Base-by-base conservation (phyloP, 164 flowering plant species). In the Vitis labrusca region DNA sequence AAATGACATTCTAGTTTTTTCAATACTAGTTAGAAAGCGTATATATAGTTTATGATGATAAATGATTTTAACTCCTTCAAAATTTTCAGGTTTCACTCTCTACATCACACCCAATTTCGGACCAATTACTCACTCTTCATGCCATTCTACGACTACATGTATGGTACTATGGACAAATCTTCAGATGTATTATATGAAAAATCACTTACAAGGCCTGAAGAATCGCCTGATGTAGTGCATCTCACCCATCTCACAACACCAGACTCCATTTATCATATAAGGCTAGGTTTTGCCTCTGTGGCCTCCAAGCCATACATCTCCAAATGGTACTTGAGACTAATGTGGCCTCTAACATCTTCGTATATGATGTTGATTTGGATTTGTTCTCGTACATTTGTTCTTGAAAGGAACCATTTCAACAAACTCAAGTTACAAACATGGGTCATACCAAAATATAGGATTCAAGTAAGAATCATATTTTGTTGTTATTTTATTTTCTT, bases 71-170 rank as follows among this genome's bases (percentile, higher is more conserved):
- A 37, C 6, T 37, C 5, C 44, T 37, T 37, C 27, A 23, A 23
- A 23, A 23, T 0, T 3, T 37, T 37, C 73, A 80, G 81, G 72
- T 80, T 72, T n/a, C 83, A 80, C 66, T 77, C 81, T 1, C 16
- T 80, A 13, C 83, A 80, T 27, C 83, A 80, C 65, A 80, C 79
- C 2, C 74, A 77, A 9, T 80, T 80, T 30, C 48, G 76, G 16
- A 80, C 79, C 3, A 81, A 81, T 48, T 81, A 78, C 63, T 72
- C 74, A 0, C 78, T 80, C 0, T 77, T 78, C 68, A 77, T 80
- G 83, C 83, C 83, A 8, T 3, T 80, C 2, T 80, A 80, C 17
- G 83, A 80, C 32, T 78, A 72, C 71, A 59, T 80, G n/a, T 80
- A 80, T 19, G 79, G 76, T 2, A 81, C 84, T 16, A 29, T 56